These are phyloP conservation scores for Venturia nashicola DNA, from an alignment of 2,329 filamentous ascomycete genomes.

Conservation along the genomic window DNA sequence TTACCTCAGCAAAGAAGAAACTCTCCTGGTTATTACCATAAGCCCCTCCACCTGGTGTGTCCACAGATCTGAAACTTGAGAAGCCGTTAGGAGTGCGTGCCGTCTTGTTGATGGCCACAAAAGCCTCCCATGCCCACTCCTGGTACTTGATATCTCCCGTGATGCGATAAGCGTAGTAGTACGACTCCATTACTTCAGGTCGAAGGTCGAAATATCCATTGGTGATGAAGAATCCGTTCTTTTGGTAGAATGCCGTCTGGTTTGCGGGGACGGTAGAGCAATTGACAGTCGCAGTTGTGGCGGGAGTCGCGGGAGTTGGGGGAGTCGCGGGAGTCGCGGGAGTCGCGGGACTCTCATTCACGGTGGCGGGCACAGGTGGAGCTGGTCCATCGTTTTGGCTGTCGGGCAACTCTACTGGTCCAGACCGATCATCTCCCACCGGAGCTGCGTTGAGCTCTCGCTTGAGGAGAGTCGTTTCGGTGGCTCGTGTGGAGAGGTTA, in stretches of 20 bases:
- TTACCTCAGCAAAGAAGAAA: conserved; percentile 76
- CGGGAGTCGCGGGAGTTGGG: too few relatives aligned
- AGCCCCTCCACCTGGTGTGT: conserved; percentile 45
- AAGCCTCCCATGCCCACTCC: conserved; percentile 75
- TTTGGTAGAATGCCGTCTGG: conserved; percentile 46
- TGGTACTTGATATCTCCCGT: conserved; percentile 67
- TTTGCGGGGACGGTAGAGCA: conserved; percentile 9
- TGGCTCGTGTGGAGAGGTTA: neutral
- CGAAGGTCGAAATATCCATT: conserved; percentile 53
- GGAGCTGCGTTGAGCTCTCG: neutral
- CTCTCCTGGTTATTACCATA: conserved; percentile 67
- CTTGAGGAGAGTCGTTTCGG: neutral
- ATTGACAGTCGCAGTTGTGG: neutral
- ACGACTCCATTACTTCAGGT: conserved; percentile 71
- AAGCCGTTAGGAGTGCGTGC: conserved; percentile 56
- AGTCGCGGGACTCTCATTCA: neutral
- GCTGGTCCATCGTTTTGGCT: neutral
- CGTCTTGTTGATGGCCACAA: conserved; percentile 52
- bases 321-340: too few relatives aligned
- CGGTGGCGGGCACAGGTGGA: neutral
- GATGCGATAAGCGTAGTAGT: conserved; percentile 76
- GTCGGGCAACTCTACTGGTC: neutral
- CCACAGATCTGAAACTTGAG: conserved; percentile 54
- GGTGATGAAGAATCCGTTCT: conserved; percentile 47
- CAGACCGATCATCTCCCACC: neutral